Evolutionary conservation across 441 rosid genomes (phyloP).

Genomic region (Melastoma candidum): DNA sequence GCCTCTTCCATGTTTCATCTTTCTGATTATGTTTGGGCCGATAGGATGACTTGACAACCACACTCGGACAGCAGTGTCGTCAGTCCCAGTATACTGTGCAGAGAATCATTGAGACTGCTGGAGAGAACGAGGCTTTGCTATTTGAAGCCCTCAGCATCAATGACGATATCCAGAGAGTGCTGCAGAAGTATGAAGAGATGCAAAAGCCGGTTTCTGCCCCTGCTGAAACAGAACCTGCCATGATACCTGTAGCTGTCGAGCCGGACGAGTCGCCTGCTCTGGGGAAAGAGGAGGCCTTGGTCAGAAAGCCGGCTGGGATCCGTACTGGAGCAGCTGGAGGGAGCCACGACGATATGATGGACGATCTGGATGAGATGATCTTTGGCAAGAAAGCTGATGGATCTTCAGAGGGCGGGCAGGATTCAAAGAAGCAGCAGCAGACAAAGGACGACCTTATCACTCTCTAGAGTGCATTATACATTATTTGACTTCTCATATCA

Average conservation of each 20-base stretch:
- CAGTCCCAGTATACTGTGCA: constrained; percentile 48
- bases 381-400: constrained; percentile 66
- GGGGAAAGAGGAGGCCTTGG: constrained; percentile 51
- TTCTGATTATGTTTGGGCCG: constrained; percentile 6
- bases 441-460: constrained; percentile 62
- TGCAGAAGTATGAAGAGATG: constrained; percentile 57
- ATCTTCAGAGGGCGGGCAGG: constrained; percentile 37
- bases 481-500: no score
- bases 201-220: constrained; percentile 40
- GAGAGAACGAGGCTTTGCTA: constrained; percentile 75
- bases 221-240: constrained; percentile 60
- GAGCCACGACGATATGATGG: constrained; percentile 74
- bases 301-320: constrained; percentile 50
- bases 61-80: constrained; percentile 66
- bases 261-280: constrained; percentile 57
- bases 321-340: constrained; percentile 45
- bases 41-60: constrained; percentile 66
- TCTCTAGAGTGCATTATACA: constrained; percentile 21
- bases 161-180: constrained; percentile 66
- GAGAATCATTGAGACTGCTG: constrained; percentile 72
- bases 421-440: constrained; percentile 43
- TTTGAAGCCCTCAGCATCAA: constrained; percentile 79
- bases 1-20: no score
- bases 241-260: constrained; percentile 77
- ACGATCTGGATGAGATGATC: constrained; percentile 89